Percentiles rank a stretch among this genome's conserved stretches.
Conservation (phyloP, 164 flowering plant species). For the Dillenia turbinata region DNA sequence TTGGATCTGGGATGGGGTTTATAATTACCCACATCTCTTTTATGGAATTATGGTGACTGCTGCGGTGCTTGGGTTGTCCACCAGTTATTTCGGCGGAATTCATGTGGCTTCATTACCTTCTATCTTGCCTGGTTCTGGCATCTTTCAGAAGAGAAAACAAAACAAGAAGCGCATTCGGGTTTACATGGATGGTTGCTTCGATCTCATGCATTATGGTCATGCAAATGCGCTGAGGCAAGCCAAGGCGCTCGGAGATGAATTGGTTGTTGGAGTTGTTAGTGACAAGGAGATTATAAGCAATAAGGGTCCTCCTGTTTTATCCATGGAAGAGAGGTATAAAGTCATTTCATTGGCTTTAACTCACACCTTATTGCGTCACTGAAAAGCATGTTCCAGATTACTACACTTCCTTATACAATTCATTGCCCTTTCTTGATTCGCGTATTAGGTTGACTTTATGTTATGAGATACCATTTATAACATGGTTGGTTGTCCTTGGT, state of each 20-base stretch:
- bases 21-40: slow-evolving; percentile 56
- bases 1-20: slow-evolving; percentile 82
- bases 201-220: slow-evolving; percentile 95
- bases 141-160: slow-evolving; percentile 53
- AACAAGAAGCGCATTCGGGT: slow-evolving; percentile 66
- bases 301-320: slow-evolving; percentile 84
- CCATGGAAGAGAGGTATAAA: slow-evolving; percentile 81
- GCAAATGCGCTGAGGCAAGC: slow-evolving; percentile 92
- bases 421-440: too few species aligned
- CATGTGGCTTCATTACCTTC: slow-evolving; percentile 50
- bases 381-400: too few species aligned
- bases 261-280: slow-evolving; percentile 86
- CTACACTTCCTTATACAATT: too few species aligned
- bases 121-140: slow-evolving; percentile 44
- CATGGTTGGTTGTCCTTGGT: too few species aligned
- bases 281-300: slow-evolving; percentile 82
- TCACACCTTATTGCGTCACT: too few species aligned
- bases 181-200: slow-evolving; percentile 94
- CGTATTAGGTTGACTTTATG: too few species aligned
- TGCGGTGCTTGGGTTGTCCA: slow-evolving; percentile 76
- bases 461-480: too few species aligned
- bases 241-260: slow-evolving; percentile 74
- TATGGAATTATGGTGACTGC: slow-evolving; percentile 84
- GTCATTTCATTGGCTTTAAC: too few species aligned
- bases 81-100: slow-evolving; percentile 65